Percentiles rank a stretch among this genome's conserved stretches.
Evolutionary conservation across 805 yeast genomes (phyloP).

Genomic region (Metschnikowia aberdeeniae): DNA sequence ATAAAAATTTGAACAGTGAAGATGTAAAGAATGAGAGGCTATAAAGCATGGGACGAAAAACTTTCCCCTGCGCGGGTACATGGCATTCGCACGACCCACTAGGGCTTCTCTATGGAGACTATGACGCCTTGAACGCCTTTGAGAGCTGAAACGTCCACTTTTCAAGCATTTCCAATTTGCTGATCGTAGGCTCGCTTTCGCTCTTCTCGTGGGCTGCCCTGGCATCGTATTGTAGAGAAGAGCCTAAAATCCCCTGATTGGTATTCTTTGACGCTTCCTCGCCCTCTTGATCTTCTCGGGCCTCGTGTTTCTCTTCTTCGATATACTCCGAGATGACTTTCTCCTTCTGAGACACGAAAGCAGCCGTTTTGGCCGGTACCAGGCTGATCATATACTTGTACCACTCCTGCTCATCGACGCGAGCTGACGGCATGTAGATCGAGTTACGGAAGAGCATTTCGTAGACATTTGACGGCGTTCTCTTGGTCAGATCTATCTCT

Average conservation of each 20-base stretch:
- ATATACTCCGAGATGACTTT: constrained; percentile 11
- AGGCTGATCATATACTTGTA: constrained; percentile 20
- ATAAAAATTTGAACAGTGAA: neutral
- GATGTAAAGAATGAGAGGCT: neutral
- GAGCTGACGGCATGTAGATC: neutral
- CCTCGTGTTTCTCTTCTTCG: constrained; percentile 8
- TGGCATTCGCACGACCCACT: neutral
- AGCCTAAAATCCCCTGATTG: constrained; percentile 10
- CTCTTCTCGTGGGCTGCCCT: neutral
- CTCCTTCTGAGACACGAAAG: constrained; percentile 22
- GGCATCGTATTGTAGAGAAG: constrained; percentile 4
- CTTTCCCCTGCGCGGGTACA: neutral
- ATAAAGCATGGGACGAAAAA: neutral
- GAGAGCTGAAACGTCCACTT: constrained; percentile 12
- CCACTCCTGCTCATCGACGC: constrained; percentile 18
- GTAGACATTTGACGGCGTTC: constrained; percentile 3
- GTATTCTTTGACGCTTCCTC: constrained; percentile 15
- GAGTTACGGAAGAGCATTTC: constrained; percentile 11
- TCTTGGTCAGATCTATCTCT: neutral
- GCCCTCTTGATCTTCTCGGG: constrained; percentile 15
- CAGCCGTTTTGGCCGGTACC: constrained; percentile 26
- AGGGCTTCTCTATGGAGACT: neutral
- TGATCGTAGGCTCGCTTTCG: neutral
- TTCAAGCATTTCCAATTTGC: constrained; percentile 8
- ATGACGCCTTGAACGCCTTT: neutral